phyloP scores from a whole-genome alignment of 768 basidiomycete genomes.

The Dioszegia crocea region DNA sequence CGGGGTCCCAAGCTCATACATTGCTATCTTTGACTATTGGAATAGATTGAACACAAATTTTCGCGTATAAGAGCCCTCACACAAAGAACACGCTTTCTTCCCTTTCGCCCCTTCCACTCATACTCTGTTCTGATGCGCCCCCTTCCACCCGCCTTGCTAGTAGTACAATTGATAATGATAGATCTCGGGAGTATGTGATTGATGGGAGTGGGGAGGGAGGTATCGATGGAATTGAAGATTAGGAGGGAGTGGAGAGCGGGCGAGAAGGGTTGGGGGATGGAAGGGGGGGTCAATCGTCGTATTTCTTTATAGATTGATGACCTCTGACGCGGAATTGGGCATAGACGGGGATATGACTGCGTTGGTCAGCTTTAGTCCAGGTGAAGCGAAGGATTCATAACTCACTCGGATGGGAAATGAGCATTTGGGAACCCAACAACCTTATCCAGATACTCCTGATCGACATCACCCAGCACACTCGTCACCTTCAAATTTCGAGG shows the following conservation, averaged over 20 bases:
- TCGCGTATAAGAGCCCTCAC: not conserved
- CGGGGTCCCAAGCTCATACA: not conserved
- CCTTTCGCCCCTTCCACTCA: too few relatives aligned
- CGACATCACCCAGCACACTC: constrained; percentile 82
- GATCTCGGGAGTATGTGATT: not conserved
- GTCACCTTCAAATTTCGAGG: constrained; percentile 68
- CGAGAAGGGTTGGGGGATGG: not conserved
- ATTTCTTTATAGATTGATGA: constrained; percentile 3
- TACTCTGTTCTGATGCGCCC: not conserved
- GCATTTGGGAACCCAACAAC: constrained; percentile 94
- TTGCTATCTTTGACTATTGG: not conserved
- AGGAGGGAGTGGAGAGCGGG: not conserved
- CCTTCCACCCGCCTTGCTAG: not conserved
- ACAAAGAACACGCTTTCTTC: not conserved
- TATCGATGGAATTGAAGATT: not conserved
- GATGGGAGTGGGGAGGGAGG: not conserved
- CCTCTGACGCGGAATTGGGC: constrained; percentile 43
- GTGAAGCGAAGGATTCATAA: constrained; percentile 26
- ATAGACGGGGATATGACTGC: constrained; percentile 48
- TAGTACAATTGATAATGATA: constrained; percentile 1
- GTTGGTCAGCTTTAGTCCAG: not conserved
- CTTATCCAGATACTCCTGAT: constrained; percentile 76
- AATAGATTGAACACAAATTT: not conserved
- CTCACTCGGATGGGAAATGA: constrained; percentile 95
- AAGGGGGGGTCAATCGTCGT: not conserved